These are phyloP conservation scores for Penicillium antarcticum DNA, from an alignment of 495 filamentous ascomycete species.

Conservation along the genomic window DNA sequence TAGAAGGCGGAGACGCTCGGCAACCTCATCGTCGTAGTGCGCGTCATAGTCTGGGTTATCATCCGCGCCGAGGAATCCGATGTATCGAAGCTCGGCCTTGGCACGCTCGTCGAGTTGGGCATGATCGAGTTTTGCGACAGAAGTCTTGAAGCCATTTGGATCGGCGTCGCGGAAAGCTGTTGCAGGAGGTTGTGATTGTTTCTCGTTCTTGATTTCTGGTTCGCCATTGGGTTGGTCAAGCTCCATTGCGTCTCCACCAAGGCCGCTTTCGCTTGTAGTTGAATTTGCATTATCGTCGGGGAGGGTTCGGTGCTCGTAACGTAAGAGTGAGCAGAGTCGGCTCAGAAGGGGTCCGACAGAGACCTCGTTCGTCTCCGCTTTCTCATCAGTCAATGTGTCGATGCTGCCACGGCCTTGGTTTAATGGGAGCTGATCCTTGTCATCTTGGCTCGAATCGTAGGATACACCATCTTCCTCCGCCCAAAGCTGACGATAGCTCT, in stretches of 20 bases:
- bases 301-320: constrained; percentile 72
- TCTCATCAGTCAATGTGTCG: constrained; percentile 80
- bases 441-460: constrained; percentile 57
- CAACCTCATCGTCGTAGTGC: constrained; percentile 91
- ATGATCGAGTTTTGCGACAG: constrained; percentile 70
- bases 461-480: constrained; percentile 84
- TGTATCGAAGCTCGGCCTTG: constrained; percentile 87
- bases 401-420: constrained; percentile 83
- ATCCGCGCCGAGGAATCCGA: constrained; percentile 78
- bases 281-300: constrained; percentile 51
- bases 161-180: constrained; percentile 73
- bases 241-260: constrained; percentile 56
- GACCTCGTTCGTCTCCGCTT: constrained; percentile 83
- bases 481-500: constrained; percentile 86
- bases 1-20: constrained; percentile 79
- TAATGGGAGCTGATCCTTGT: constrained; percentile 61
- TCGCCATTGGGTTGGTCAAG: constrained; percentile 41
- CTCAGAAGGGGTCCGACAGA: constrained; percentile 81
- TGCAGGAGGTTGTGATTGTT: constrained; percentile 59
- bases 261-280: constrained; percentile 35
- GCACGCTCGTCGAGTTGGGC: constrained; percentile 81
- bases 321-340: constrained; percentile 77
- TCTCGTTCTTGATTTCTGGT: constrained; percentile 41
- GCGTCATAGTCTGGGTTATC: constrained; percentile 75
- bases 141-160: constrained; percentile 54